phyloP scores from a whole-genome alignment of 495 filamentous ascomycete genomes.

The Trichodelitschia bisporula region DNA sequence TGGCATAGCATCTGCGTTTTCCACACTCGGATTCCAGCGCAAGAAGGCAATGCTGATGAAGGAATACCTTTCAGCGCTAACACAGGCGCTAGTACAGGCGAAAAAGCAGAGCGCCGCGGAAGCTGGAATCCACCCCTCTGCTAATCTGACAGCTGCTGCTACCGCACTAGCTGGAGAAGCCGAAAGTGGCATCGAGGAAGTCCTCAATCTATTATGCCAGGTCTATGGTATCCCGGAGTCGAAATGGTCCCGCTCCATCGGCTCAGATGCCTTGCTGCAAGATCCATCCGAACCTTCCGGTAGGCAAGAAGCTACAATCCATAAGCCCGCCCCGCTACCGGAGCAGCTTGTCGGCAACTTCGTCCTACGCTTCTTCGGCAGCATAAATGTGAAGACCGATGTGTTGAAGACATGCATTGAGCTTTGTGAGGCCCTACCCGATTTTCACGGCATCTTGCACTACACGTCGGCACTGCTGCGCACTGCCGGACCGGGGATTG shows the following conservation, averaged over 20 bases:
- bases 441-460: conserved; percentile 65
- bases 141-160: conserved; percentile 31
- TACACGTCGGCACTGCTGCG: conserved; percentile 67
- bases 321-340: background rate
- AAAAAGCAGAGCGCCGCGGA: conserved; percentile 82
- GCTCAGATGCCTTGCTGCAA: background rate
- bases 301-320: background rate
- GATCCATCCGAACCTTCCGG: background rate
- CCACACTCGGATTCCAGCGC: conserved; percentile 46
- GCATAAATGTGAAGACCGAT: conserved; percentile 50
- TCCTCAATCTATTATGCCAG: conserved; percentile 27
- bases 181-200: conserved; percentile 40
- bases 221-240: conserved; percentile 16
- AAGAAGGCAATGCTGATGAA: conserved; percentile 73
- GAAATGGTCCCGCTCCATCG: conserved; percentile 1
- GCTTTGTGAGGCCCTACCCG: conserved; percentile 78
- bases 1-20: conserved; percentile 64
- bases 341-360: conserved; percentile 20
- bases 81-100: conserved; percentile 73
- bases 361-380: conserved; percentile 32
- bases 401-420: conserved; percentile 66
- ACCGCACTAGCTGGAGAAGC: conserved; percentile 30
- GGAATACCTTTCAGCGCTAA: conserved; percentile 60
- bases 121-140: conserved; percentile 76
- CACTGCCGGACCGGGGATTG: conserved; percentile 56